Evolutionary conservation across 805 yeast species (phyloP).

Genomic region (Zygotorulaspora chibaensis): DNA sequence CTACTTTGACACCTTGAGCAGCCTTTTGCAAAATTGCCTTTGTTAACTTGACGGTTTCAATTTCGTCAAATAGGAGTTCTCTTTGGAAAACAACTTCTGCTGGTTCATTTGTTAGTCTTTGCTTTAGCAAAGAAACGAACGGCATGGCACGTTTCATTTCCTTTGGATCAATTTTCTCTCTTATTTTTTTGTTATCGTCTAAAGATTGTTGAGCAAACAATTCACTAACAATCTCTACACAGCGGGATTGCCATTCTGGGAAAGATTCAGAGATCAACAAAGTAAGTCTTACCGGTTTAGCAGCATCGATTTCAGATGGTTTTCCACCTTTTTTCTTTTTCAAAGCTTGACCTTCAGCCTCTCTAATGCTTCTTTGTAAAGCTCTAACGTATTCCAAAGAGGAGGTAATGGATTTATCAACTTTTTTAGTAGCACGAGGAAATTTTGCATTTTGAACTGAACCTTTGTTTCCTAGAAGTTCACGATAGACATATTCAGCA

Average conservation of each 20-base stretch:
- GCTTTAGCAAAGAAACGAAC: conserved; percentile 80
- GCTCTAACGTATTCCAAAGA: conserved; percentile 76
- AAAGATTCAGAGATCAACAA: conserved; percentile 75
- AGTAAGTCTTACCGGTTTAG: conserved; percentile 68
- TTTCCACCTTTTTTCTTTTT: conserved; percentile 88
- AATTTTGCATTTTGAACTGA: conserved; percentile 72
- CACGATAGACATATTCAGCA: conserved; percentile 84
- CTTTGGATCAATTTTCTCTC: conserved; percentile 61
- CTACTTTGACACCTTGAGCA: conserved; percentile 54
- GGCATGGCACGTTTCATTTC: conserved; percentile 99
- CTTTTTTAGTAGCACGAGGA: conserved; percentile 72
- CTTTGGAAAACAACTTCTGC: conserved; percentile 84
- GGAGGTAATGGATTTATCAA: conserved; percentile 56
- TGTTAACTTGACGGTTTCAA: conserved; percentile 55
- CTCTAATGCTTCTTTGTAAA: conserved; percentile 81
- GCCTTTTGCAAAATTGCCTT: conserved; percentile 56
- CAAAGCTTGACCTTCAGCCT: conserved; percentile 80
- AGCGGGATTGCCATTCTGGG: conserved; percentile 88
- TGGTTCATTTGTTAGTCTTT: conserved; percentile 62
- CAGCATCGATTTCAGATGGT: conserved; percentile 66
- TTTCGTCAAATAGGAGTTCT: conserved; percentile 78
- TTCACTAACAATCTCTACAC: conserved; percentile 74
- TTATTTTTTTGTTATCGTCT: conserved; percentile 60
- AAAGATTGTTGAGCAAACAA: conserved; percentile 61
- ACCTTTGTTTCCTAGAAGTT: conserved; percentile 59